A percentile compares a stretch with the other conserved stretches of the same genome.
Conservation (phyloP, 371 early-diverging fungal species). For the Neoconidiobolus thromboides region DNA sequence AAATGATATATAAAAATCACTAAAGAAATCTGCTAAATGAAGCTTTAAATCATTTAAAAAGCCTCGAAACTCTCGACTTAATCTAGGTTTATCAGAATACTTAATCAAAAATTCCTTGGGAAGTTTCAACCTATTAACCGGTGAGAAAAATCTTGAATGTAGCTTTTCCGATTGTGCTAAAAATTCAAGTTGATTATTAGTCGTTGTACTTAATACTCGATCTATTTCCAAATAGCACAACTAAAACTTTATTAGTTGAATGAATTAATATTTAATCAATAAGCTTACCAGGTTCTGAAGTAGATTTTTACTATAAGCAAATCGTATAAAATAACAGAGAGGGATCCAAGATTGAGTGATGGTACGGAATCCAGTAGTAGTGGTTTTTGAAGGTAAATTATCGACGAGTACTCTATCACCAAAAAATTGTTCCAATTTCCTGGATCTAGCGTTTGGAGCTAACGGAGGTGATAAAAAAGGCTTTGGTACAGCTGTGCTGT, state of each 20-base stretch:
- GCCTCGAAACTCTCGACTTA: neutral
- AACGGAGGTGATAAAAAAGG: neutral
- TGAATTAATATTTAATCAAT: neutral
- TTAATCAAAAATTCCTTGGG: neutral
- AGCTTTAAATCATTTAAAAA: neutral
- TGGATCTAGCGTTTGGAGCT: neutral
- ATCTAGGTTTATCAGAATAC: neutral
- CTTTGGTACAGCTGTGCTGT: neutral
- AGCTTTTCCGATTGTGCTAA: neutral
- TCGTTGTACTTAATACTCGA: neutral
- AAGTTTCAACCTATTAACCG: neutral
- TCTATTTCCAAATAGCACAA: conserved; percentile 2
- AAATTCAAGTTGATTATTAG: no score
- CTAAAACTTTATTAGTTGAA: neutral
- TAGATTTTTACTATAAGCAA: neutral
- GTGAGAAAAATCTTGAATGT: neutral
- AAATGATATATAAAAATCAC: neutral
- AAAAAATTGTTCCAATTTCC: neutral
- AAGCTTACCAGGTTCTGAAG: conserved; percentile 1
- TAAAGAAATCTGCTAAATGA: neutral
- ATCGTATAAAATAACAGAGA: conserved; percentile 2
- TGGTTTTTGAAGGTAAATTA: neutral
- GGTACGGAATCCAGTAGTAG: neutral
- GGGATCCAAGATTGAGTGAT: neutral
- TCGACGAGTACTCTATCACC: neutral